A percentile compares a stretch with the other conserved stretches of the same genome.
Conservation (phyloP, 2,329 filamentous ascomycete genomes). For the Fusarium liriodendri region DNA sequence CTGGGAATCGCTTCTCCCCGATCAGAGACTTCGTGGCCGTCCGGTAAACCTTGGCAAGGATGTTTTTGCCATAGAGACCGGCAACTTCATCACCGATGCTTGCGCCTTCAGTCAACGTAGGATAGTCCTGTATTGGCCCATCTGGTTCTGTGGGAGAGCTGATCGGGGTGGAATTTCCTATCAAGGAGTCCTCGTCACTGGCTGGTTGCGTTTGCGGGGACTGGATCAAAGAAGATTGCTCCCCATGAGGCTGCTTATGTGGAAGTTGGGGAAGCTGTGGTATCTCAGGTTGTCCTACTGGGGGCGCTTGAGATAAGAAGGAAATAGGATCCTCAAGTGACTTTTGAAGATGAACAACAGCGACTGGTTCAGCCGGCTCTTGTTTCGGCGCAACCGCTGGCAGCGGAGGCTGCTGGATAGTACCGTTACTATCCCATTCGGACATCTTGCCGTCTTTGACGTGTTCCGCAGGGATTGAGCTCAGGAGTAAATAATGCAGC, state of each 20-base stretch:
- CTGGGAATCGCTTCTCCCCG: background rate
- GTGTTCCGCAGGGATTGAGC: background rate
- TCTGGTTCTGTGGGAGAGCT: background rate
- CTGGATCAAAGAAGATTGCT: background rate
- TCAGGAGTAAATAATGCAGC: background rate
- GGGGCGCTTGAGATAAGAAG: background rate
- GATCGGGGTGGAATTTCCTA: background rate
- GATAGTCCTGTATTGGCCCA: background rate
- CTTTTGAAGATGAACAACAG: background rate
- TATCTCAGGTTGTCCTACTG: background rate
- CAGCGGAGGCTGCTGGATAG: background rate
- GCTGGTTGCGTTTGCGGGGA: background rate
- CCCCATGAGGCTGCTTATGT: background rate
- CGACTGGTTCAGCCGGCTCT: background rate
- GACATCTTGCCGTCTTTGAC: background rate
- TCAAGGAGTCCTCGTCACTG: background rate
- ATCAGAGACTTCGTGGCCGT: background rate
- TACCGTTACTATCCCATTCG: background rate
- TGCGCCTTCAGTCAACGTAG: background rate
- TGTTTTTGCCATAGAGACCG: conserved; percentile 9
- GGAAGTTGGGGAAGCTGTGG: background rate
- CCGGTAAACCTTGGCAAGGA: conserved; percentile 2
- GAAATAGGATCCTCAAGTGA: background rate
- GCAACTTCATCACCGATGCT: background rate
- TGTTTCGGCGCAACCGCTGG: background rate